These are phyloP conservation scores for Cladosporium phlei DNA, from an alignment of 2,329 filamentous ascomycete species.

Conservation along the genomic window DNA sequence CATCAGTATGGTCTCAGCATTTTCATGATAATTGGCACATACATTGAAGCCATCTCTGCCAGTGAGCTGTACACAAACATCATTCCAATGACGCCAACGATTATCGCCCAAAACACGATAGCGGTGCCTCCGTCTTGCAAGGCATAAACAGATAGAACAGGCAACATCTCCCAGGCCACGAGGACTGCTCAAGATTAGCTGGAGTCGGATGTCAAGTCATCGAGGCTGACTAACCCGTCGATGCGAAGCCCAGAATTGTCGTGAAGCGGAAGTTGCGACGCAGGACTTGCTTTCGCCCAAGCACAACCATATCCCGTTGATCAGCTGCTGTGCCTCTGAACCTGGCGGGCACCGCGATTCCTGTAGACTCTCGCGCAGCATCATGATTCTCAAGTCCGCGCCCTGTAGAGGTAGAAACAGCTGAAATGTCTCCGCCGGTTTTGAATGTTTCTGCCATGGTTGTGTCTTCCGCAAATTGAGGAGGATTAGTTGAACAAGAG, in stretches of 20 bases:
- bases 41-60: slow-evolving; percentile 20
- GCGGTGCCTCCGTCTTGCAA: slow-evolving; percentile 21
- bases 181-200: not conserved
- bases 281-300: slow-evolving; percentile 11
- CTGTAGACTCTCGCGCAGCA: not conserved
- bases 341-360: not conserved
- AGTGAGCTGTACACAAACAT: slow-evolving; percentile 18
- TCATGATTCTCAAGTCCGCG: not conserved
- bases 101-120: slow-evolving; percentile 20
- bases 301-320: slow-evolving; percentile 6
- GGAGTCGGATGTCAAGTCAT: not conserved
- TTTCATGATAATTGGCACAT: not conserved
- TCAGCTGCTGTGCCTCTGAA: slow-evolving; percentile 5
- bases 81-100: slow-evolving; percentile 16
- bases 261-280: slow-evolving; percentile 10
- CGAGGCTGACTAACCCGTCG: not conserved
- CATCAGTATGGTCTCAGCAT: not conserved
- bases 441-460: no score
- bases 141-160: slow-evolving; percentile 1
- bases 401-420: no score
- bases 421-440: no score
- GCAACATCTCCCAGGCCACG: slow-evolving; percentile 11
- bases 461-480: no score
- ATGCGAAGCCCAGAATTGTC: slow-evolving; percentile 8
- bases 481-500: no score